These are phyloP conservation scores for Wickerhamiella sergipiensis DNA, from an alignment of 805 yeast species.

Conservation along the genomic window DNA sequence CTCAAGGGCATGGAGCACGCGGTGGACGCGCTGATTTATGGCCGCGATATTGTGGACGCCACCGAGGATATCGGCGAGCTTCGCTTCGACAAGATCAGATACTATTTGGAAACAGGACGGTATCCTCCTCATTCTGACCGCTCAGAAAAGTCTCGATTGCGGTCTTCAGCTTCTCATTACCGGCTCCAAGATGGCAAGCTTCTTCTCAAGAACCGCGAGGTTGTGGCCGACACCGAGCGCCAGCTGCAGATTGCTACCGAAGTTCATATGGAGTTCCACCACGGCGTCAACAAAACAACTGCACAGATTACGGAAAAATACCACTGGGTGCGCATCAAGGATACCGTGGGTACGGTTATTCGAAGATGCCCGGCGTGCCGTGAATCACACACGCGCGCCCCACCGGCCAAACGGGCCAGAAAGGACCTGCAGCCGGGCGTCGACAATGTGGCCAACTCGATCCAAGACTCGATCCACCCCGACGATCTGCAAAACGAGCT, in stretches of 20 bases:
- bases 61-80: constrained; percentile 17
- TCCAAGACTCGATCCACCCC: neutral
- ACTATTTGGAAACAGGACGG: constrained; percentile 67
- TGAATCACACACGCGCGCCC: constrained; percentile 1
- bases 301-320: constrained; percentile 61
- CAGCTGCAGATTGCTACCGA: constrained; percentile 66
- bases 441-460: neutral
- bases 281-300: constrained; percentile 83
- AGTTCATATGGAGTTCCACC: constrained; percentile 51
- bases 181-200: constrained; percentile 56
- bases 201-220: constrained; percentile 66
- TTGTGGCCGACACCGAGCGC: constrained; percentile 58
- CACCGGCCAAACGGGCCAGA: neutral
- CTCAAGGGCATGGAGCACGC: constrained; percentile 73
- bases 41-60: constrained; percentile 41
- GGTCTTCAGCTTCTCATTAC: constrained; percentile 70
- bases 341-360: constrained; percentile 68
- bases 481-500: constrained; percentile 1
- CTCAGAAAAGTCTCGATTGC: constrained; percentile 72
- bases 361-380: constrained; percentile 59
- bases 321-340: constrained; percentile 87
- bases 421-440: neutral
- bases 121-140: constrained; percentile 77
- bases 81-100: constrained; percentile 63
- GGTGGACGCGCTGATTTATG: constrained; percentile 78